Base-by-base conservation (phyloP, 345 rosid genomes). In the Lumnitzera racemosa region DNA sequence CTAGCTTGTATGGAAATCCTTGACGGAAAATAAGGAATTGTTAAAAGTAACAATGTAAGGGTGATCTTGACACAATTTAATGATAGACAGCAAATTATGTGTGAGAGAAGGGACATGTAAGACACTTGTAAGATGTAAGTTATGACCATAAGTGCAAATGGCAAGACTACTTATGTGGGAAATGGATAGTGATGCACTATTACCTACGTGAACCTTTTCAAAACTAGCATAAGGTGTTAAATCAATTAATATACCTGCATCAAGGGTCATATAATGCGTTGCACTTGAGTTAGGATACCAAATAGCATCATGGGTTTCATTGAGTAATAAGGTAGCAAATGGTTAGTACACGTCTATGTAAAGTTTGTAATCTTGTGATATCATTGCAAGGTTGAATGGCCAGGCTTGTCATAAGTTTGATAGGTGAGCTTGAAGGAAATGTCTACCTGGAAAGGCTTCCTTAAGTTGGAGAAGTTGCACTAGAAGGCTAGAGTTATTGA, bases 141-240 rank as follows among this genome's bases (percentile, higher is more conserved):
- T 2, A 23, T 3, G 17, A 11, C 20, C 12, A 25, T 29, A 15
- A 53, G 6, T 24, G 23, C 36, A 51, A 56, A 15, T 59, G 11
- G 46, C 15, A 3, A 24, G 48, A 15, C 16, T 25, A 17, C 8
- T 63, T 53, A 56, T 27, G 31, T 27, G 31, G 5, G 31, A 17
- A 14, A 31, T 57, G 48, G 46, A 8, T 0, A 62, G 17, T 6
- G 52, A 31, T 2, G 24, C 4, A 12, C 59, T 47, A 27, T 67
- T 67, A 2, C 59, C 59, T 13, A 67, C 63, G 9, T 50, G 16
- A 3, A 66, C 53, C 23, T 23, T 13, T 16, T 43, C 41, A 52
- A 9, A 15, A 25, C 71, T 25, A 31, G 4, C 0, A 51, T 51
- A 61, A 2, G 56, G 27, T 16, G 16, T 51, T 2, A 17, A 8